Evolutionary conservation across 1,284 basidiomycete genomes (phyloP).

Genomic region (Fomitiporia mediterranea): DNA sequence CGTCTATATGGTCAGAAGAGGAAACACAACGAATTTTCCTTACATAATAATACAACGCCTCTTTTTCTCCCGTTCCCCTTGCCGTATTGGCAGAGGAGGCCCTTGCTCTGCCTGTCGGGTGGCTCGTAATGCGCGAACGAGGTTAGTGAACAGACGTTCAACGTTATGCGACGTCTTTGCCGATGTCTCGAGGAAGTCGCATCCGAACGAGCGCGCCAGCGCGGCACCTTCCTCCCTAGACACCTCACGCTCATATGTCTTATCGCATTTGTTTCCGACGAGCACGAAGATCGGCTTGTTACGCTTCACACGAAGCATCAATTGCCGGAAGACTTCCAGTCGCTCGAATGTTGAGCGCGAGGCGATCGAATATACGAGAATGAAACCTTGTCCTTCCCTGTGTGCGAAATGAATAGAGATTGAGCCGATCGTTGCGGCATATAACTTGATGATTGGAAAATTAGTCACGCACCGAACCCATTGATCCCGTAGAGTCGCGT

Average conservation of each 20-base stretch:
- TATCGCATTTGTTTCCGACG: slow-evolving; percentile 91
- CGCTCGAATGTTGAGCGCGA: slow-evolving; percentile 93
- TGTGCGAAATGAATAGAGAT: slow-evolving; percentile 4
- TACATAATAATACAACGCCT: slow-evolving; percentile 71
- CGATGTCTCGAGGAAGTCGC: slow-evolving; percentile 94
- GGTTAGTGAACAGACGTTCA: slow-evolving; percentile 86
- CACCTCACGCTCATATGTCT: slow-evolving; percentile 81
- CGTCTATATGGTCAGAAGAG: slow-evolving; percentile 23
- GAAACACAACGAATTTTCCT: slow-evolving; percentile 43
- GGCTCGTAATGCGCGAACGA: slow-evolving; percentile 85
- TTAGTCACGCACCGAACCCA: slow-evolving; percentile 84
- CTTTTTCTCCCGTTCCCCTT: slow-evolving; percentile 40
- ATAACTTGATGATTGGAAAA: background rate
- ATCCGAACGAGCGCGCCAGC: slow-evolving; percentile 84
- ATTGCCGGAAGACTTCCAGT: slow-evolving; percentile 91
- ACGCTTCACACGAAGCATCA: slow-evolving; percentile 91
- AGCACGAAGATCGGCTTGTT: slow-evolving; percentile 83
- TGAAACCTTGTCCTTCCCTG: slow-evolving; percentile 98
- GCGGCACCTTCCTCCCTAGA: slow-evolving; percentile 84
- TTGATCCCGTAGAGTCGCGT: slow-evolving; percentile 96
- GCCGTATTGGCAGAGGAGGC: slow-evolving; percentile 30
- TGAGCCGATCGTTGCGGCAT: background rate
- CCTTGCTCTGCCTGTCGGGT: slow-evolving; percentile 43
- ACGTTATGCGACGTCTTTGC: slow-evolving; percentile 96
- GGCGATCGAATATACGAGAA: slow-evolving; percentile 97